phyloP scores from a whole-genome alignment of 2,329 filamentous ascomycete species.

The Pseudogymnoascus sp. region DNA sequence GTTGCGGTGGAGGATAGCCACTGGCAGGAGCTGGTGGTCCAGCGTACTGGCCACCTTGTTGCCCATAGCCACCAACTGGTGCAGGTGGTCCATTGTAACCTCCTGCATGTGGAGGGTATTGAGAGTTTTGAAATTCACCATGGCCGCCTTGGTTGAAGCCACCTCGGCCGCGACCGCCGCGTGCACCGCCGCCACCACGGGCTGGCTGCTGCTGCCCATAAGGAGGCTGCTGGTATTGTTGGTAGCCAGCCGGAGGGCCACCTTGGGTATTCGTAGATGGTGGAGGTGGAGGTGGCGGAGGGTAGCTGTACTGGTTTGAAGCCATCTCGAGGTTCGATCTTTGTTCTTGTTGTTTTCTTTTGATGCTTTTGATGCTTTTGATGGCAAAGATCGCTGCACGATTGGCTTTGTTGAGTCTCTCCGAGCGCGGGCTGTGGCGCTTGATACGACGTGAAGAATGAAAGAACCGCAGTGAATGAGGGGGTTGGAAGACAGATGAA shows the following conservation, averaged over 20 bases:
- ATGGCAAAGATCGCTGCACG: neutral
- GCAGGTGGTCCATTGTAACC: conserved; percentile 20
- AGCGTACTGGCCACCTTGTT: conserved; percentile 27
- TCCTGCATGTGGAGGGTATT: conserved; percentile 17
- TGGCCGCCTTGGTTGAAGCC: conserved; percentile 17
- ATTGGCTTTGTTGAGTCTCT: neutral
- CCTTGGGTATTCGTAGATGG: neutral
- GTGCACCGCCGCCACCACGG: conserved; percentile 24
- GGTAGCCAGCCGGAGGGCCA: conserved; percentile 23
- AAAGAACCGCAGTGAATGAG: neutral
- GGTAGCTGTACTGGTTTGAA: conserved; percentile 28
- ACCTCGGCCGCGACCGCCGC: conserved; percentile 24
- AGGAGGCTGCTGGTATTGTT: conserved; percentile 22
- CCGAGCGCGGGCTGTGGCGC: neutral
- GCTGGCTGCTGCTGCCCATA: conserved; percentile 23
- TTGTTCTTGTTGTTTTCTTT: neutral
- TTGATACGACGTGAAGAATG: neutral
- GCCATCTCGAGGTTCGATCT: conserved; percentile 21
- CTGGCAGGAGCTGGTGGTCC: conserved; percentile 27
- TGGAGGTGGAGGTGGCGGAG: conserved; percentile 28
- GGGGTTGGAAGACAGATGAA: neutral
- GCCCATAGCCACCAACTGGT: conserved; percentile 17
- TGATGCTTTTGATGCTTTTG: no score
- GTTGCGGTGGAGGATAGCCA: conserved; percentile 11
- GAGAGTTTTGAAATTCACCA: conserved; percentile 23